Conservation (phyloP, 495 filamentous ascomycete genomes). For the Podospora pseudopauciseta region DNA sequence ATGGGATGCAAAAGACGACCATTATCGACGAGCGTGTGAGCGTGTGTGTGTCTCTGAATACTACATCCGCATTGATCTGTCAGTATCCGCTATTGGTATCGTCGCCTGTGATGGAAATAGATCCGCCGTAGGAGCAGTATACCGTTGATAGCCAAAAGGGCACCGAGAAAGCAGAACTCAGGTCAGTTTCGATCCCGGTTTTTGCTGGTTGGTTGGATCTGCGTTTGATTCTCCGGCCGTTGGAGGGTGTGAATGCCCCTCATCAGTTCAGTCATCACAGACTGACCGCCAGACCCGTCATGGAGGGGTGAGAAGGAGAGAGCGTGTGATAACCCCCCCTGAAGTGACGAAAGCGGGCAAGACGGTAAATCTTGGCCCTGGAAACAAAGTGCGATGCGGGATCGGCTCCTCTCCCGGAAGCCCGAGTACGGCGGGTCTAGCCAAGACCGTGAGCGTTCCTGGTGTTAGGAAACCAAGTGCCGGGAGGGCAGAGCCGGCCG, state of each 20-base stretch:
- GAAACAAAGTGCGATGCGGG: background rate
- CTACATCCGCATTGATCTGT: constrained; percentile 1
- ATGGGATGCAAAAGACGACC: background rate
- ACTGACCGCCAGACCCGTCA: constrained; percentile 6
- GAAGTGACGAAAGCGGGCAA: background rate
- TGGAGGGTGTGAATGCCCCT: background rate
- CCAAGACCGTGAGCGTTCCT: background rate
- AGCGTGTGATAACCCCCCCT: background rate
- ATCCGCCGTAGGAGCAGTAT: background rate
- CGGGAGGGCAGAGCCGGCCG: background rate
- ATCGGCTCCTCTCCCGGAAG: constrained; percentile 13
- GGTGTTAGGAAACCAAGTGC: background rate
- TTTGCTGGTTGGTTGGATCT: constrained; percentile 8
- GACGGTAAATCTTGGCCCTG: background rate
- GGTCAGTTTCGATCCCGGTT: background rate
- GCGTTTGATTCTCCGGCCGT: constrained; percentile 11
- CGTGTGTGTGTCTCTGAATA: background rate
- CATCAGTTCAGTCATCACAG: background rate
- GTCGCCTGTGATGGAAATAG: background rate
- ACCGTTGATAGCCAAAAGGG: background rate
- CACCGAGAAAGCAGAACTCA: background rate
- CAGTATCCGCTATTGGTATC: background rate
- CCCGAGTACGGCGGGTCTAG: constrained; percentile 1
- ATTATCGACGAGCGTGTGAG: background rate
- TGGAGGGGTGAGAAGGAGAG: background rate